These are phyloP conservation scores for Neurospora sp. DNA, from an alignment of 495 filamentous ascomycete genomes.

Conservation along the genomic window DNA sequence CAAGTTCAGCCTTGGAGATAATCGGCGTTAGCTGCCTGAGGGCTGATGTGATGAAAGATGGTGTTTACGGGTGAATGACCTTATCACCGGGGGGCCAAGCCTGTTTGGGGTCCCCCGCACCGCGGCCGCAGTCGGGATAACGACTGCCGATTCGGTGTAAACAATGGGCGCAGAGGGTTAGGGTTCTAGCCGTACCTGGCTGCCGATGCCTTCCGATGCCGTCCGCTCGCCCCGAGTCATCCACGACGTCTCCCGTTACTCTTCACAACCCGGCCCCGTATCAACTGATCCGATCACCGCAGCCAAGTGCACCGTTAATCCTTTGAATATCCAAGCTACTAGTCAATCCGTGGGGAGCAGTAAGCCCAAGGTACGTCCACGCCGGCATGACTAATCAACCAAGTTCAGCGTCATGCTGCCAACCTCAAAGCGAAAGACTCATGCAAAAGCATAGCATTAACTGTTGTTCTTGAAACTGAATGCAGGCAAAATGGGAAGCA, in stretches of 20 bases:
- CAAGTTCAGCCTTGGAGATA: not conserved
- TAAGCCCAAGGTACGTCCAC: not conserved
- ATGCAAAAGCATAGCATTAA: not conserved
- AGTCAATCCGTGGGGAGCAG: not conserved
- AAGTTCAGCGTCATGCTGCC: not conserved
- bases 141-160: not conserved
- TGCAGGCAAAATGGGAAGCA: conserved; percentile 12
- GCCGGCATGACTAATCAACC: not conserved
- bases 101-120: not conserved
- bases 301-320: not conserved
- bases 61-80: not conserved
- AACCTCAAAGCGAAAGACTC: not conserved
- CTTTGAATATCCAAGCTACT: not conserved
- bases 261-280: not conserved
- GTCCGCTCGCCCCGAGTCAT: not conserved
- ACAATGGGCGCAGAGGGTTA: not conserved
- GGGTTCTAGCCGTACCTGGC: not conserved
- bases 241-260: not conserved
- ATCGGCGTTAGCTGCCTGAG: not conserved
- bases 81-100: not conserved
- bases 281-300: not conserved
- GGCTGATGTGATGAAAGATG: not conserved
- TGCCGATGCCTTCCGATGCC: not conserved
- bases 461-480: not conserved
- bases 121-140: not conserved